Percentiles rank a stretch among this genome's conserved stretches.
Conservation (phyloP, 2,329 filamentous ascomycete species). For the Cryphonectria parasitica region DNA sequence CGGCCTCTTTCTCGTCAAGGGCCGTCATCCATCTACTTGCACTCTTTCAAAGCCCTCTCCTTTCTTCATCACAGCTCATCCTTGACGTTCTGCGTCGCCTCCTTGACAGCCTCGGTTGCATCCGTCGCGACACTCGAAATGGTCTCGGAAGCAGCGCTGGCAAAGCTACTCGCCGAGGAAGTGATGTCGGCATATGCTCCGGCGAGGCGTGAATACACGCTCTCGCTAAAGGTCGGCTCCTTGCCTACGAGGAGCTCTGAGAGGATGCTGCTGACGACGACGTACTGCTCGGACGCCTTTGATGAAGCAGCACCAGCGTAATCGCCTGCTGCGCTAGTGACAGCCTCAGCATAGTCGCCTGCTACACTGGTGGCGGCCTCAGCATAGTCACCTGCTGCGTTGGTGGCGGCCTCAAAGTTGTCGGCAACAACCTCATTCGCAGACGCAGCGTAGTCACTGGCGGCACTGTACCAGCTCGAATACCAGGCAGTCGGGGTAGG, state of each 20-base stretch:
- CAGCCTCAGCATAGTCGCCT: conserved; percentile 63
- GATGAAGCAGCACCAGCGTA: conserved; percentile 67
- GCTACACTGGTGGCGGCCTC: conserved; percentile 46
- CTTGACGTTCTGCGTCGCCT: conserved; percentile 40
- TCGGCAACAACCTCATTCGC: conserved; percentile 53
- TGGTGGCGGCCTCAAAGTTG: conserved; percentile 42
- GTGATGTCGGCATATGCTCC: conserved; percentile 72
- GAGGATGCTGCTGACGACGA: conserved; percentile 71
- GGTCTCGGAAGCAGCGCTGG: conserved; percentile 40
- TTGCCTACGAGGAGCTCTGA: conserved; percentile 77
- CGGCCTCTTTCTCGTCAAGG: not conserved
- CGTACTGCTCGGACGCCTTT: conserved; percentile 66
- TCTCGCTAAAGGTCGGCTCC: conserved; percentile 81
- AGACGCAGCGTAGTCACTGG: conserved; percentile 58
- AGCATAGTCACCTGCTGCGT: conserved; percentile 31
- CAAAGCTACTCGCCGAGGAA: conserved; percentile 54
- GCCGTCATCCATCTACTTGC: not conserved
- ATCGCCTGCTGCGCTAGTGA: conserved; percentile 50
- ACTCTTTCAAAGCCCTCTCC: not conserved
- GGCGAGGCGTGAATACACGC: conserved; percentile 72
- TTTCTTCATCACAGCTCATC: conserved; percentile 46
- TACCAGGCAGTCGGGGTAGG: conserved; percentile 64
- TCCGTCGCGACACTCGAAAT: conserved; percentile 43
- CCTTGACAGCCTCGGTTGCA: conserved; percentile 49
- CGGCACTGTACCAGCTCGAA: conserved; percentile 50